Evolutionary conservation across 192 early-diverging fungal species (phyloP).

Genomic region (Chytriomyces sp.): DNA sequence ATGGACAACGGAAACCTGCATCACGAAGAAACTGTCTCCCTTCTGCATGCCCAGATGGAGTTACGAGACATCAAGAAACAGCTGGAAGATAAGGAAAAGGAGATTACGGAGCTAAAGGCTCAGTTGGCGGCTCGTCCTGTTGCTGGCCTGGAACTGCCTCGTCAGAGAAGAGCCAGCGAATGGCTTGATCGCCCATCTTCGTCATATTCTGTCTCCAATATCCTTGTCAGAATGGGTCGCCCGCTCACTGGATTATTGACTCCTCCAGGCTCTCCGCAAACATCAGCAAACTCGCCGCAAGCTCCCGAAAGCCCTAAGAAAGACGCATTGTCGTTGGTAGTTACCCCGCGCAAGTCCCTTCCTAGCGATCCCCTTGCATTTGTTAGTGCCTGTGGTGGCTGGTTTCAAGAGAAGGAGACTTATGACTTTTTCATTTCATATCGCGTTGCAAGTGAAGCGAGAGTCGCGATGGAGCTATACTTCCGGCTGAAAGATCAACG

Average conservation of each 20-base stretch:
- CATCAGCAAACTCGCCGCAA: background rate
- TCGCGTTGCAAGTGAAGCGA: conserved; percentile 23
- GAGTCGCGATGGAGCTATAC: conserved; percentile 29
- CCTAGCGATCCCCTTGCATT: conserved; percentile 8
- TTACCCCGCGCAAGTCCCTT: background rate
- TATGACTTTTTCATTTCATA: conserved; percentile 43
- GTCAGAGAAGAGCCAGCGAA: background rate
- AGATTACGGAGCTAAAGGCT: background rate
- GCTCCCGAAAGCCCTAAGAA: background rate
- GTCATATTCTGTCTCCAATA: background rate
- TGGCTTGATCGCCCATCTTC: background rate
- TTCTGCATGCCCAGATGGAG: conserved; percentile 8
- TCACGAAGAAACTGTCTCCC: conserved; percentile 1
- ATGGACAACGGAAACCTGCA: too few relatives aligned
- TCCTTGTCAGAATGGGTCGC: background rate
- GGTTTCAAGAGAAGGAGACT: conserved; percentile 20
- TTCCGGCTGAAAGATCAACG: conserved; percentile 28
- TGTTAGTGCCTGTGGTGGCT: conserved; percentile 6
- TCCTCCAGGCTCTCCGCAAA: background rate
- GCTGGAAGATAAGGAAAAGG: background rate
- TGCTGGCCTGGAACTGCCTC: background rate
- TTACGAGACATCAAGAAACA: background rate
- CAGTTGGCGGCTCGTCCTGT: background rate
- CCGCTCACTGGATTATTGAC: background rate
- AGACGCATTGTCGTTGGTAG: too few relatives aligned